These are phyloP conservation scores for Lentinus tigrinus DNA, from an alignment of 768 basidiomycete species.

Conservation along the genomic window DNA sequence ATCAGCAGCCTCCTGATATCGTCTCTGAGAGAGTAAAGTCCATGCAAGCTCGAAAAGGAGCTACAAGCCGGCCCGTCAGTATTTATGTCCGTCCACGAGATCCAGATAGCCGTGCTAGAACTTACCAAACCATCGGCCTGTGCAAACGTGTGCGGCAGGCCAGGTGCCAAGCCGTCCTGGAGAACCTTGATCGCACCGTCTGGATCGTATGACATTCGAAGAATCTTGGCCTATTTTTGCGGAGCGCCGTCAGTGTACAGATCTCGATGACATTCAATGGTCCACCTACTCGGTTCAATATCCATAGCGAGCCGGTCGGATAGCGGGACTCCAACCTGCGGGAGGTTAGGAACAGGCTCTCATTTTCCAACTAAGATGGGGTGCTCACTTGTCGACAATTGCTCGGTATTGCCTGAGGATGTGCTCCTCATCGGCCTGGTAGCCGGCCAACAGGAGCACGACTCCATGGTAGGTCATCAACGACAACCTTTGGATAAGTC, in stretches of 20 bases:
- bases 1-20: constrained; percentile 67
- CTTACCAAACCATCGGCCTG: constrained; percentile 74
- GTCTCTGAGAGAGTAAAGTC: constrained; percentile 62
- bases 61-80: constrained; percentile 34
- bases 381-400: constrained; percentile 60
- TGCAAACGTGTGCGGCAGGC: constrained; percentile 53
- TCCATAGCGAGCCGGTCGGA: constrained; percentile 71
- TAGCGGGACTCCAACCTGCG: constrained; percentile 37
- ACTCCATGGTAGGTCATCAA: constrained; percentile 81
- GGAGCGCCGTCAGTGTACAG: background rate
- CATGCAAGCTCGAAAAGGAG: constrained; percentile 78
- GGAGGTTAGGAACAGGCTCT: background rate
- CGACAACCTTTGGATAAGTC: constrained; percentile 46
- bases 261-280: background rate
- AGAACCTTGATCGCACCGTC: constrained; percentile 65
- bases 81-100: background rate
- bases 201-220: constrained; percentile 67
- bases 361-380: background rate
- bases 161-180: constrained; percentile 53
- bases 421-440: constrained; percentile 69
- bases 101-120: background rate
- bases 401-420: constrained; percentile 61
- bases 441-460: constrained; percentile 69
- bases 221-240: constrained; percentile 60
- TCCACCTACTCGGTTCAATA: constrained; percentile 58